phyloP scores from a whole-genome alignment of 2,329 filamentous ascomycete genomes.

The Drechslerella dactyloides region DNA sequence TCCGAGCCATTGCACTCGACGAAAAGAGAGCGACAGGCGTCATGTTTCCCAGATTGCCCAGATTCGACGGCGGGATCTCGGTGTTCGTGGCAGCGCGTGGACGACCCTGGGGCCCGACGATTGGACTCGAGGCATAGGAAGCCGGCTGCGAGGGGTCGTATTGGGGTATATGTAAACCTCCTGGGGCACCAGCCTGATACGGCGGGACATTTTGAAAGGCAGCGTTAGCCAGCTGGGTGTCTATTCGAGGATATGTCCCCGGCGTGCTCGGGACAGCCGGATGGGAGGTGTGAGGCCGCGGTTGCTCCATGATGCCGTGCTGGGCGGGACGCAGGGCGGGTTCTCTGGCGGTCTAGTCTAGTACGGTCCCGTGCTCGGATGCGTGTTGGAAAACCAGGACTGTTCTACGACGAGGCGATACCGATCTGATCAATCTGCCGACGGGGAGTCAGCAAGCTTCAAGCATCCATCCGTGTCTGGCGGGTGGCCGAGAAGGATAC shows the following conservation, averaged over 20 bases:
- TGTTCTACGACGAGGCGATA: neutral
- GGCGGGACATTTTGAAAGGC: conserved; percentile 44
- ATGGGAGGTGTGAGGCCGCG: conserved; percentile 46
- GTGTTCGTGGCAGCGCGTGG: conserved; percentile 49
- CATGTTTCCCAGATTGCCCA: conserved; percentile 48
- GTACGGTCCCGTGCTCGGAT: neutral
- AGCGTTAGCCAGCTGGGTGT: conserved; percentile 37
- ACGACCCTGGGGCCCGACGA: conserved; percentile 31
- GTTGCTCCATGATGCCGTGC: conserved; percentile 39
- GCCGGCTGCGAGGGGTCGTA: conserved; percentile 49
- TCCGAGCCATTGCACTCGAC: conserved; percentile 38
- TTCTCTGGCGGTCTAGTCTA: neutral
- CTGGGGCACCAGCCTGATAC: conserved; percentile 30
- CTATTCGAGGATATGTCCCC: conserved; percentile 47
- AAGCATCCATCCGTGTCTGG: conserved; percentile 19
- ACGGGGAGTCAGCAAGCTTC: conserved; percentile 39
- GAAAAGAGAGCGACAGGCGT: conserved; percentile 48
- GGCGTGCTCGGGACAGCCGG: conserved; percentile 45
- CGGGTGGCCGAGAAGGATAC: conserved; percentile 20
- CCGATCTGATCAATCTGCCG: conserved; percentile 34
- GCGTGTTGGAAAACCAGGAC: neutral
- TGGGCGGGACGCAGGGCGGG: neutral
- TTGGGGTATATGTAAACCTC: conserved; percentile 43
- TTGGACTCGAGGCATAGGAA: conserved; percentile 50
- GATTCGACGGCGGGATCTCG: conserved; percentile 42